Percentiles rank a stretch among this genome's conserved stretches.
Evolutionary conservation across 441 rosid species (phyloP).

Genomic region (Pelargonium citronellum): DNA sequence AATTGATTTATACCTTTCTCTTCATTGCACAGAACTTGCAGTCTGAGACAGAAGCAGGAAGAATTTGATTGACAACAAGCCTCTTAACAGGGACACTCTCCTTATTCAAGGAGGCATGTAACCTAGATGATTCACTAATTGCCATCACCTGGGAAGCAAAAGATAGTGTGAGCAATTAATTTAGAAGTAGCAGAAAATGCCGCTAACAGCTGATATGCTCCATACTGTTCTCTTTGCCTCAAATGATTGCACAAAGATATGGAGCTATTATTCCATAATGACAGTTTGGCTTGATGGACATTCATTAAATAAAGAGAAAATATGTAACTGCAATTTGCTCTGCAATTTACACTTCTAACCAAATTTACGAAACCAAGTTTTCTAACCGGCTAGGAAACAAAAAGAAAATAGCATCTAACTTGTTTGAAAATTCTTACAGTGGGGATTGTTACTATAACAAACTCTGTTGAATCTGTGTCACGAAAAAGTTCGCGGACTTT

Average conservation of each 20-base stretch:
- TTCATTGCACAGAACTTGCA: slow-evolving; percentile 65
- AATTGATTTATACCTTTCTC: slow-evolving; percentile 43
- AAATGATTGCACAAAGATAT: not conserved
- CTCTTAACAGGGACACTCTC: slow-evolving; percentile 57
- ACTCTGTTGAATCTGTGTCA: slow-evolving; percentile 50
- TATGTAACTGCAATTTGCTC: slow-evolving; percentile 9
- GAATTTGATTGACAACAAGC: slow-evolving; percentile 59
- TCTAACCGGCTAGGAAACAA: not conserved
- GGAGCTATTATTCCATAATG: not conserved
- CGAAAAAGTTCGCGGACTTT: slow-evolving; percentile 64
- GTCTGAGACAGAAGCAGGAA: slow-evolving; percentile 51
- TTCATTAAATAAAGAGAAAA: not conserved
- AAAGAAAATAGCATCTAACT: not conserved
- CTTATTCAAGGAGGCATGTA: slow-evolving; percentile 54
- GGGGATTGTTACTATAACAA: slow-evolving; percentile 75
- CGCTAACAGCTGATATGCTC: not conserved
- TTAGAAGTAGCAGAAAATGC: not conserved
- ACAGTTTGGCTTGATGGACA: not conserved
- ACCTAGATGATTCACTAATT: slow-evolving; percentile 64
- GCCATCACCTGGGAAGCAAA: slow-evolving; percentile 52
- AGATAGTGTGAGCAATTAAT: not conserved
- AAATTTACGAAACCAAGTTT: not conserved
- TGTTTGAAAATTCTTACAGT: slow-evolving; percentile 37
- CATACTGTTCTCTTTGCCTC: not conserved
- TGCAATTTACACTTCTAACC: not conserved